Conservation (phyloP, 2,329 filamentous ascomycete genomes). For the Penicillium sp. region DNA sequence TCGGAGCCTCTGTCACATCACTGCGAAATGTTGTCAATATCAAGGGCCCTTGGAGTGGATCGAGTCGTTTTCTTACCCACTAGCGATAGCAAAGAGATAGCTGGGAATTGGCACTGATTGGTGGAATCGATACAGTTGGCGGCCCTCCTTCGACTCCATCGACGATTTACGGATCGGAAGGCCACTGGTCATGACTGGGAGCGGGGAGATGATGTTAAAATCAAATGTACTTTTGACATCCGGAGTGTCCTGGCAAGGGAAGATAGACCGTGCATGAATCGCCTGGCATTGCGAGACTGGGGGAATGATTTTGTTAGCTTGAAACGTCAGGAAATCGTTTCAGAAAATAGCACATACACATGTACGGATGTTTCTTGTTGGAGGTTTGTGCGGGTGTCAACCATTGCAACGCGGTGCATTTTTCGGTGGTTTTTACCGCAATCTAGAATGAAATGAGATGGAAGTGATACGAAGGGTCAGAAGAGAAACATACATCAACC, state of each 20-base stretch:
- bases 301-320: not conserved
- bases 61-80: constrained; percentile 42
- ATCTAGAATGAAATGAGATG: constrained; percentile 49
- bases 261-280: constrained; percentile 88
- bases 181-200: constrained; percentile 90
- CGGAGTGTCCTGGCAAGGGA: constrained; percentile 96
- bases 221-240: constrained; percentile 95
- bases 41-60: not conserved
- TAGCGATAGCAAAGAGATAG: constrained; percentile 90
- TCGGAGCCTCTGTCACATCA: constrained; percentile 79
- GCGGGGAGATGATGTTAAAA: constrained; percentile 80
- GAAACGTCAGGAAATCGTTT: not conserved
- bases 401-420: constrained; percentile 94
- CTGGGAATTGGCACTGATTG: constrained; percentile 91
- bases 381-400: constrained; percentile 89
- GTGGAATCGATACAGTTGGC: constrained; percentile 75
- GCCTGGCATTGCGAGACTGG: constrained; percentile 89
- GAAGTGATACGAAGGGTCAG: not conserved
- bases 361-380: constrained; percentile 93
- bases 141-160: constrained; percentile 54
- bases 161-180: constrained; percentile 57
- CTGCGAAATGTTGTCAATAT: constrained; percentile 43
- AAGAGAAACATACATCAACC: constrained; percentile 43
- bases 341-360: constrained; percentile 55
- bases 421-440: constrained; percentile 73